Evolutionary conservation across 192 early-diverging fungal genomes (phyloP), one percentile per base, ranked within the genome.

Genomic region (Coemansia sp.): DNA sequence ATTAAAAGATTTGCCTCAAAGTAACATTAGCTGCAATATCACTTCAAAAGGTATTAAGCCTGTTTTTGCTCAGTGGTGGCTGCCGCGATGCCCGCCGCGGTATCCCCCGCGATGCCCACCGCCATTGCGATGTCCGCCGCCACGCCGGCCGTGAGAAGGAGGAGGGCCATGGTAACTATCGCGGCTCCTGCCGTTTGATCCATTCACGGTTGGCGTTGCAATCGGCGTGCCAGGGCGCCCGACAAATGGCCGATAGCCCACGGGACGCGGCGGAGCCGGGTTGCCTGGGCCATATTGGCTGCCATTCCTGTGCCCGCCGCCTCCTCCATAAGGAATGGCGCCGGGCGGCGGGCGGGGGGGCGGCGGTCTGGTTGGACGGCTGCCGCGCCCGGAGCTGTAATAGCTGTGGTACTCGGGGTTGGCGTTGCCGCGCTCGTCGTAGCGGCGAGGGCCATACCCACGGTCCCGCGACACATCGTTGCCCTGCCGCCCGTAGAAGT

Each of bases 401-500:
- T 73, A 57, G 23, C 35, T 41, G 0, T 67, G 44, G 64, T 83
- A 75, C 46, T 69, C 43, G 24, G 68, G 68, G 24, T 77, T 83
- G 11, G 18, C 53, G 20, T 83, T 83, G 3, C 81, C 81, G 2
- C 48, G 76, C 63, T 83, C 65, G 51, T 83, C 81, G 46, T 78
- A 83, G 23, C 81, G 62, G 15, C 76, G 71, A 11, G 81, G 81
- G 8, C 81, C 81, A 30, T 65, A 65, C 9, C 81, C 81, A 15
- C 81, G 68, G 38, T 83, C 81, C 24, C 52, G 66, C 20, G 68
- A 83, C 45, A 78, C 76, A 24, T 83, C 81, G 60, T 83, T 77
- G 20, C 81, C 81, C 30, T 75, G 81, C 67, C 77, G 76, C 4
- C 73, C 68, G 63, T 83, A 83, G 36, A 83, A 83, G 45, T 78